Percentiles rank a stretch among this genome's conserved stretches.
Conservation (phyloP, 2,329 filamentous ascomycete genomes). For the Arachnomyces sp. region DNA sequence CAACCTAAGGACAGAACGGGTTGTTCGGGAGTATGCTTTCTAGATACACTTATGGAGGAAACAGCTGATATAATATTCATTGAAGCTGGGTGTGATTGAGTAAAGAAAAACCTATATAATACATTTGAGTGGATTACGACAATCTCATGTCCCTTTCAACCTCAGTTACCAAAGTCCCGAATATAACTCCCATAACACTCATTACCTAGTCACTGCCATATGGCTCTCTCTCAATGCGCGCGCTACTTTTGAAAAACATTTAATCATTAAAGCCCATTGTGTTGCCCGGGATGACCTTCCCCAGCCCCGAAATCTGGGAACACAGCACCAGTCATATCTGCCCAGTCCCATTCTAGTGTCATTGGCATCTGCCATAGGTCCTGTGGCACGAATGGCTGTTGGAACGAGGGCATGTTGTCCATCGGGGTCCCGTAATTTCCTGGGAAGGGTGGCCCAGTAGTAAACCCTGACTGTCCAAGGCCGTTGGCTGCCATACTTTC, state of each 20-base stretch:
- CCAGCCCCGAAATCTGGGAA: slow-evolving; percentile 27
- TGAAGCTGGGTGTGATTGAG: too few relatives aligned
- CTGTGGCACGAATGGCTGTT: slow-evolving; percentile 82
- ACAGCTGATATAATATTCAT: too few relatives aligned
- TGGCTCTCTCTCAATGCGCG: background rate
- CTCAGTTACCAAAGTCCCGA: too few relatives aligned
- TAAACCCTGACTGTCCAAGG: slow-evolving; percentile 25
- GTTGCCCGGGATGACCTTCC: slow-evolving; percentile 16
- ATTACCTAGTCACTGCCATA: background rate
- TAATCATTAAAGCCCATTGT: slow-evolving; percentile 20
- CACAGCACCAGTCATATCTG: slow-evolving; percentile 33
- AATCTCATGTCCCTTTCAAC: too few relatives aligned
- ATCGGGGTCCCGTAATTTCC: slow-evolving; percentile 22
- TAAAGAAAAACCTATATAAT: too few relatives aligned
- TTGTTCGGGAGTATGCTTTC: too few relatives aligned
- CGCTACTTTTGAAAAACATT: too few relatives aligned
- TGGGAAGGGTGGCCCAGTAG: slow-evolving; percentile 23
- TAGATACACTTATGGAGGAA: too few relatives aligned
- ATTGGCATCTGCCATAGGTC: slow-evolving; percentile 95
- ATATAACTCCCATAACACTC: too few relatives aligned
- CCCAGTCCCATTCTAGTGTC: slow-evolving; percentile 88
- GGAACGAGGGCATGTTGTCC: slow-evolving; percentile 48
- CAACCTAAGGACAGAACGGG: too few relatives aligned
- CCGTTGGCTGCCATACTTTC: slow-evolving; percentile 30
- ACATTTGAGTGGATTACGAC: too few relatives aligned